Percentiles rank a stretch among this genome's conserved stretches.
These are phyloP conservation scores for Backusella luteola DNA, from an alignment of 192 early-diverging fungal genomes.

Conservation along the genomic window DNA sequence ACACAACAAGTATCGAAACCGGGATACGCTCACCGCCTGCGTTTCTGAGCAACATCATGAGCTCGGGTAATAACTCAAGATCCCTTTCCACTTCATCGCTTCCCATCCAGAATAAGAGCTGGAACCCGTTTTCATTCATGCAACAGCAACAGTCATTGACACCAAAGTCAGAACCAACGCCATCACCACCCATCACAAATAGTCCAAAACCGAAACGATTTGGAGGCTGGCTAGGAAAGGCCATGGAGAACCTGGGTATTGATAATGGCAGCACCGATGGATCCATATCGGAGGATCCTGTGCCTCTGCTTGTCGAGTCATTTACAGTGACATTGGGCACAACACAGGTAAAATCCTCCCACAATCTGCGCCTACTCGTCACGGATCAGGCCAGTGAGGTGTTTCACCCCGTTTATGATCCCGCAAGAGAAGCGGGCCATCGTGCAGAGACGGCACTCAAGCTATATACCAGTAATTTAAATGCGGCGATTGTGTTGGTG, in stretches of 20 bases:
- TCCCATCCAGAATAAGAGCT: constrained; percentile 17
- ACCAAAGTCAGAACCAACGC: constrained; percentile 18
- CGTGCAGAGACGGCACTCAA: constrained; percentile 66
- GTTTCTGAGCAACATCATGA: not conserved
- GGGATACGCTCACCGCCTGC: constrained; percentile 1
- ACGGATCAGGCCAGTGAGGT: constrained; percentile 45
- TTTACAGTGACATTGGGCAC: constrained; percentile 74
- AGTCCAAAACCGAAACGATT: constrained; percentile 45
- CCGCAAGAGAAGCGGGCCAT: constrained; percentile 52
- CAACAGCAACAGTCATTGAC: constrained; percentile 39
- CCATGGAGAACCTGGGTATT: constrained; percentile 60
- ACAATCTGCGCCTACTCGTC: constrained; percentile 62
- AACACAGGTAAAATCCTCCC: constrained; percentile 66
- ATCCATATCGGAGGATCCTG: constrained; percentile 28
- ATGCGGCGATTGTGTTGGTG: constrained; percentile 52
- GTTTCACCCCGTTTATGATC: constrained; percentile 38
- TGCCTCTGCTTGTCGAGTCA: constrained; percentile 55
- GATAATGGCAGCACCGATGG: constrained; percentile 48
- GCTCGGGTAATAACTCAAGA: not conserved
- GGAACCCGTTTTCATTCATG: constrained; percentile 52
- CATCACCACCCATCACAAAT: constrained; percentile 26
- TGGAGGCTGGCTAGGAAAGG: constrained; percentile 59
- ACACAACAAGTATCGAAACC: not conserved
- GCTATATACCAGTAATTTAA: constrained; percentile 64
- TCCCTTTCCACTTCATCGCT: not conserved